Base-by-base conservation (phyloP, 1,139 yeast genomes). In the Sugiyamaella pinicola region DNA sequence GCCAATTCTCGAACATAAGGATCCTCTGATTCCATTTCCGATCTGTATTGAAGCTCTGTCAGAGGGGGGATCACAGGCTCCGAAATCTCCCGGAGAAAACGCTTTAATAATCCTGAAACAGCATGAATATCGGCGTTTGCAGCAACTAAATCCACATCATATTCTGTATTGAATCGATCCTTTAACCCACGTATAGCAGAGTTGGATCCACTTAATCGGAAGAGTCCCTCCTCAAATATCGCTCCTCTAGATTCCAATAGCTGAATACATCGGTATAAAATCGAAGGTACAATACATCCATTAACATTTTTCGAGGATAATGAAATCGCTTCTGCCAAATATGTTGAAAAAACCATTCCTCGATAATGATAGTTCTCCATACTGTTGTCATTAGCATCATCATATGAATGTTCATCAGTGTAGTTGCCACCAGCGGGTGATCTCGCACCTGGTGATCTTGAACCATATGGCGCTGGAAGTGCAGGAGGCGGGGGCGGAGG, bases 161-260 rank as follows among this genome's bases (percentile, higher is more conserved):
- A 80, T 13, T 79, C 75, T 22, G 54, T 57, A 41, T 74, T 70
- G 58, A 90, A 93, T 47, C 74, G 76, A 39, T 84, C 88, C 63
- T 87, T 88, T 45, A 93, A 76, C 38, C 77, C 80, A 54, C 87
- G 80, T 22, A 93, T 88, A 46, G 85, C 78, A 0, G 91, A 80
- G 51, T 93, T 87, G 31, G 96, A 87, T 1, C 99, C 99, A 69
- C 95, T 88, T 53, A 91, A 74, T 58, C 99, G 76, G 72, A 93
- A 93, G 1, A 93, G 81, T 2, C 99, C 99, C 66, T 91, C 96
- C 68, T 89, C 96, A 58, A 80, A 81, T 17, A 86, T 75, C 0
- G 96, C 96, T 9, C 87, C 83, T 19, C 84, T 79, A 46, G 75
- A 78, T 51, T 80, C 77, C 47, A 93, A 74, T 61, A 79, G 86